Evolutionary conservation across 805 yeast genomes (phyloP), one percentile per base, ranked within the genome.

Genomic region (Kodamaea hsintzibuensis): DNA sequence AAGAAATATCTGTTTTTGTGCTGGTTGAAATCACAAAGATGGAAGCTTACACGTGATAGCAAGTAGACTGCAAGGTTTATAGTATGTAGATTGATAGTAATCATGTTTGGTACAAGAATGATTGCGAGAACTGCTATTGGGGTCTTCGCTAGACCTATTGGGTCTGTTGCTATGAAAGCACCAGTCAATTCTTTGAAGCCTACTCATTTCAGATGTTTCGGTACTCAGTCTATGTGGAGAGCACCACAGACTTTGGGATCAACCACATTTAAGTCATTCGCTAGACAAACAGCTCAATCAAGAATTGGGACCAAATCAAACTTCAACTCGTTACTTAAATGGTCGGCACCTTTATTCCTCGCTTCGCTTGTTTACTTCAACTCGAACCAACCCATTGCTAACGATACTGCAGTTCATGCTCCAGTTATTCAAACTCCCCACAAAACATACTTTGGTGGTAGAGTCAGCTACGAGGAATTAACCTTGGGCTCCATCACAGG

Each of bases 401-500:
- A 58, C 45, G 62, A 58, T 37, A 49, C 55, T 2, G 57, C 55
- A 51, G 14, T 58, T 37, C 51, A 49, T 17, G 44, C 44, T 3
- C 44, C 44, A 2, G 52, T 43, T 7, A 16, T 39, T 10, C 49
- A 42, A 35, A 43, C 43, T 17, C 27, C 40, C 10, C n/a, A 16
- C 30, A 19, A 38, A 47, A 57, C 46, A 60, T 69, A 8, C 25
- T 60, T 81, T 51, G 74, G 73, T n/a, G 80, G 81, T 0, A 73
- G 71, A 53, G 68, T 85, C 57, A 81, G 82, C 67, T 86, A 85
- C 62, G 79, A 80, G 60, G 87, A 86, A 61, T 70, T 86, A 61
- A 78, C 88, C 13, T 68, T 83, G 54, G 91, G 91, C 5, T 82
- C 88, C 1, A 72, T 85, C 62, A 72, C 82, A 7, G 90, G 91